These are phyloP conservation scores for Teratosphaeria destructans DNA, from an alignment of 2,329 filamentous ascomycete species.

Conservation along the genomic window DNA sequence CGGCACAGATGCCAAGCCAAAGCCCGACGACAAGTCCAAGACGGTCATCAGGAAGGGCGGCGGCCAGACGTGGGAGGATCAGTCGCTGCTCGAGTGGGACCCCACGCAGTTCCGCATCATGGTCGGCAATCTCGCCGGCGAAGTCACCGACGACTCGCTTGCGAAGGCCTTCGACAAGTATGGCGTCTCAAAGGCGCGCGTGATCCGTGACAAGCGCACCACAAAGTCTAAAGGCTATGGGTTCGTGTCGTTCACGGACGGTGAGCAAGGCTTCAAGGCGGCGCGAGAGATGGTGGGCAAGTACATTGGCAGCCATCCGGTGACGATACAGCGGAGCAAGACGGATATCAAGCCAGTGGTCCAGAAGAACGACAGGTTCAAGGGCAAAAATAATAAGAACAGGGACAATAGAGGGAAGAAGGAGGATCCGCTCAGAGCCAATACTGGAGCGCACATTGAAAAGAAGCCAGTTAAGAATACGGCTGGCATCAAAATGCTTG, in stretches of 20 bases:
- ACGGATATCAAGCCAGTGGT: constrained; percentile 77
- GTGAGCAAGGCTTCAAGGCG: constrained; percentile 92
- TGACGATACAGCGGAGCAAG: constrained; percentile 65
- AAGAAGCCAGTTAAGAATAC: constrained; percentile 20
- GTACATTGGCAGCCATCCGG: constrained; percentile 95
- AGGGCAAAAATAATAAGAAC: constrained; percentile 25
- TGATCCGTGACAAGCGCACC: constrained; percentile 89
- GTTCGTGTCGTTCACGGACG: constrained; percentile 90
- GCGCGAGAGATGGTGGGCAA: constrained; percentile 98
- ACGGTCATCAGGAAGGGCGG: constrained; percentile 84
- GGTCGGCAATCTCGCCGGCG: constrained; percentile 90
- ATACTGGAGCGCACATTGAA: constrained; percentile 24
- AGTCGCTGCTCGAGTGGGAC: constrained; percentile 87
- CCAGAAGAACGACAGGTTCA: constrained; percentile 35
- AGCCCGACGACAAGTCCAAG: constrained; percentile 43
- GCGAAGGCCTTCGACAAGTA: constrained; percentile 89
- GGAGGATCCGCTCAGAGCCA: constrained; percentile 24
- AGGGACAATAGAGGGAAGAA: constrained; percentile 31
- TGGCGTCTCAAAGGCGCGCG: constrained; percentile 84
- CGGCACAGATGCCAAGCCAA: background rate
- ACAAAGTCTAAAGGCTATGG: constrained; percentile 95
- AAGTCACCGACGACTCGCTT: constrained; percentile 92
- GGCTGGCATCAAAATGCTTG: constrained; percentile 18
- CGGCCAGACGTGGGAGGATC: constrained; percentile 85
- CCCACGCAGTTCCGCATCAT: constrained; percentile 89